Evolutionary conservation across 148 eudicot species (phyloP).

Genomic region (Persicaria tinctoria): DNA sequence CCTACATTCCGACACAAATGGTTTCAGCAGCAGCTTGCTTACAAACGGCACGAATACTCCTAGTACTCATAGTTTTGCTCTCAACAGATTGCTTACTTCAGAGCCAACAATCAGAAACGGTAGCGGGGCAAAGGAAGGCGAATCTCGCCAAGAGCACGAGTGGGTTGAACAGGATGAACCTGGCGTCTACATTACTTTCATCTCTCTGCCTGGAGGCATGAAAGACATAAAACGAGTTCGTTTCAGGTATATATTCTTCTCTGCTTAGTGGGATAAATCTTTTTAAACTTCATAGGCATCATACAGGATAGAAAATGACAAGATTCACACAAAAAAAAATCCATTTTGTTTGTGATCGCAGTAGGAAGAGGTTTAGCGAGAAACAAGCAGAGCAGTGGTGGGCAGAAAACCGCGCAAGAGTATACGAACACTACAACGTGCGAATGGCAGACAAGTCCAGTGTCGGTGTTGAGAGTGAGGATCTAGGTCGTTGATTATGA

Average conservation of each 20-base stretch:
- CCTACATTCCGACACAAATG: slow-evolving; percentile 49
- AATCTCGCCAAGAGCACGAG: slow-evolving; percentile 57
- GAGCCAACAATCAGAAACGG: slow-evolving; percentile 55
- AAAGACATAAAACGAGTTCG: slow-evolving; percentile 96
- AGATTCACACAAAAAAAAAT: background rate
- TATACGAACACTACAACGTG: slow-evolving; percentile 77
- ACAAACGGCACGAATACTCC: slow-evolving; percentile 57
- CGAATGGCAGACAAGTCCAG: slow-evolving; percentile 62
- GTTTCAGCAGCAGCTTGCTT: slow-evolving; percentile 38
- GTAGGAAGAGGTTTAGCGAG: slow-evolving; percentile 92
- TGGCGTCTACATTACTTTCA: slow-evolving; percentile 91
- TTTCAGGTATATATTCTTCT: slow-evolving; percentile 55
- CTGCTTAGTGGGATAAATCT: too few relatives aligned
- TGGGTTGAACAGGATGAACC: slow-evolving; percentile 99
- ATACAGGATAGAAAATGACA: too few relatives aligned
- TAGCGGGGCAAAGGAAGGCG: slow-evolving; percentile 55
- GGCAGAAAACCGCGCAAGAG: slow-evolving; percentile 89
- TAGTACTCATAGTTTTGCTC: slow-evolving; percentile 43
- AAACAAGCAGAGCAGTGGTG: slow-evolving; percentile 99
- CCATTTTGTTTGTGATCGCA: slow-evolving; percentile 27
- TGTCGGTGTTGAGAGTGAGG: slow-evolving; percentile 64
- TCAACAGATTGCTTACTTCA: slow-evolving; percentile 38
- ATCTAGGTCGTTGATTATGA: slow-evolving; percentile 33
- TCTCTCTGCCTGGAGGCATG: slow-evolving; percentile 77
- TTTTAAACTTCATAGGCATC: too few relatives aligned